A percentile compares a stretch with the other conserved stretches of the same genome.
Conservation (phyloP, 768 basidiomycete species). For the Amanita polypyramis region DNA sequence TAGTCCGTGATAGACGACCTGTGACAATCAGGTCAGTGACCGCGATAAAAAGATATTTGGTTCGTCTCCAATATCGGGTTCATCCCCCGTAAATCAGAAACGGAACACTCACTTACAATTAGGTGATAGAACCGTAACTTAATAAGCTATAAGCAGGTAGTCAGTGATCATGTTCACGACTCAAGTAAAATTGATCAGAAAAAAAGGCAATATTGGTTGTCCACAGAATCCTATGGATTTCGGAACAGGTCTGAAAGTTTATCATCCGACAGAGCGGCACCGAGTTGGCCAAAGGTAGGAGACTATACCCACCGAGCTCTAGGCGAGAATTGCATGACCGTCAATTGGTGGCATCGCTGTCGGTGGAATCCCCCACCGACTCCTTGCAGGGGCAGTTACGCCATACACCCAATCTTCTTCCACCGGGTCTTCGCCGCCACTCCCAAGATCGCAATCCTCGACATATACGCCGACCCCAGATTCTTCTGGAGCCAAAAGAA, state of each 20-base stretch:
- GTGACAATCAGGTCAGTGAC: neutral
- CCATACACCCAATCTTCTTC: conserved; percentile 60
- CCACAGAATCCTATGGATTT: conserved; percentile 39
- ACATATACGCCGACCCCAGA: conserved; percentile 72
- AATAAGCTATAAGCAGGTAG: conserved; percentile 1
- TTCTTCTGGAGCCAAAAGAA: conserved; percentile 61
- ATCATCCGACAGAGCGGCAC: conserved; percentile 39
- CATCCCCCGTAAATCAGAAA: too few species aligned
- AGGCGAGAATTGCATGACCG: conserved; percentile 14
- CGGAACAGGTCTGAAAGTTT: conserved; percentile 73
- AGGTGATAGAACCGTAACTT: neutral
- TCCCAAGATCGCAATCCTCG: conserved; percentile 51
- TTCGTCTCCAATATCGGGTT: too few species aligned
- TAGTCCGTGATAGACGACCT: neutral
- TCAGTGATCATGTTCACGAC: conserved; percentile 11
- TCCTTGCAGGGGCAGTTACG: conserved; percentile 38
- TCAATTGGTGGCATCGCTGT: conserved; percentile 48
- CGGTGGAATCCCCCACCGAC: conserved; percentile 39
- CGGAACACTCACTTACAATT: too few species aligned
- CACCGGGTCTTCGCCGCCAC: conserved; percentile 25
- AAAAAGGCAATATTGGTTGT: conserved; percentile 57
- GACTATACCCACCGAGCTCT: conserved; percentile 8
- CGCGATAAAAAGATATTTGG: too few species aligned
- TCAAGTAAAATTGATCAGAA: conserved; percentile 22
- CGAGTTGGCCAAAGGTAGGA: conserved; percentile 2